Evolutionary conservation across 2,329 filamentous ascomycete species (phyloP), one percentile per base, ranked within the genome.

Genomic region (Nothopassalora personata): DNA sequence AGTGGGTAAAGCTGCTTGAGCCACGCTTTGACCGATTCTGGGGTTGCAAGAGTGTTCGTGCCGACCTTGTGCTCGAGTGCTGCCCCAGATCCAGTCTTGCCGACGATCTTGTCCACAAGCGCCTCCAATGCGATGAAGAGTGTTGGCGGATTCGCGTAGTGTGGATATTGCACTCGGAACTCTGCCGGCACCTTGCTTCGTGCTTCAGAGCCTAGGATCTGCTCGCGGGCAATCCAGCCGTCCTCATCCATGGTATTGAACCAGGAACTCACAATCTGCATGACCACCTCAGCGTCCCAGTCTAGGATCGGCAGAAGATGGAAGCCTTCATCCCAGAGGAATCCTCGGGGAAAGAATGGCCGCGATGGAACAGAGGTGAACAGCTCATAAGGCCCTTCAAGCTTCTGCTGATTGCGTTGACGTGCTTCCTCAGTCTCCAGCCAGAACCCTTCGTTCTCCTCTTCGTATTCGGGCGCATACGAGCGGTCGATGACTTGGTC

Each of bases 311-410:
- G 92, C 51, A 96, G 79, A 36, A 99, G 80, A 70, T 99, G 94
- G 76, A 97, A 99, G 0, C 94, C 94, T 74, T 99, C 94, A 68
- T 99, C 94, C 94, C 94, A 99, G 4, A 97, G 81, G 73, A 99
- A 99, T 0, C 94, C 94, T 61, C 94, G 84, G 1, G 94, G 94
- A 76, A 99, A 99, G 79, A 99, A 99, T 0, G 94, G 90, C 4
- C 94, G 82, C 8, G 93, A 97, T 0, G 94, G 94, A 58, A 97
- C 87, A 68, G 87, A 90, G 6, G 92, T 95, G 72, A 92, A 97
- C 2, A 99, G 83, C 73, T 96, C 90, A 56, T 87, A 90, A 1
- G 93, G 91, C 0, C 90, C 90, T 70, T 95, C 91, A 0, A 87
- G 75, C 60, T 85, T 80, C 64, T 91, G 86, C 63, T 84, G 76